Conservation (phyloP, 129 eudicot species). For the Calendula officinalis region DNA sequence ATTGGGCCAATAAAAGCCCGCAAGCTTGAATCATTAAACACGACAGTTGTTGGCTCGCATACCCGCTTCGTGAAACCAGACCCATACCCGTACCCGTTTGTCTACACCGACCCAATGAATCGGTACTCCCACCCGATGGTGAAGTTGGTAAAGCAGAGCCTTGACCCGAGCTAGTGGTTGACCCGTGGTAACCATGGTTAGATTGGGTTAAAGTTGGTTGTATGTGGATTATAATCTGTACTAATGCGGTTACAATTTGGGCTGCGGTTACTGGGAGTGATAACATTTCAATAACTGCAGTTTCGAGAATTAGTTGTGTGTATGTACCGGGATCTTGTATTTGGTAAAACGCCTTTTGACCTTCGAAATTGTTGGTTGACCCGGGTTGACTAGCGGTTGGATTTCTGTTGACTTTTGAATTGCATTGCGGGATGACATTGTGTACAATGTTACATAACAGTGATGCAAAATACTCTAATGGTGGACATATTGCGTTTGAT, state of each 20-base stretch:
- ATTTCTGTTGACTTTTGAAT: slow-evolving; percentile 53
- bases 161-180: slow-evolving; percentile 56
- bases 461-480: slow-evolving; percentile 82
- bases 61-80: slow-evolving; percentile 83
- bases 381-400: slow-evolving; percentile 59
- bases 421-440: slow-evolving; percentile 81
- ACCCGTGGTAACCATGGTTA: slow-evolving; percentile 63
- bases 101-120: slow-evolving; percentile 74
- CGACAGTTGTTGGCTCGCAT: slow-evolving; percentile 89
- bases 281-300: slow-evolving; percentile 85
- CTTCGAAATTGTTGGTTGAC: slow-evolving; percentile 56
- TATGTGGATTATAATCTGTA: slow-evolving; percentile 86
- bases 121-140: slow-evolving; percentile 97
- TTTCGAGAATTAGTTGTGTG: slow-evolving; percentile 90
- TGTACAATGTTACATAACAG: slow-evolving; percentile 69
- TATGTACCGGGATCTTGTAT: slow-evolving; percentile 95
- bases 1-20: slow-evolving; percentile 92
- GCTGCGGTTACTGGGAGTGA: slow-evolving; percentile 85
- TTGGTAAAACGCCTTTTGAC: slow-evolving; percentile 90
- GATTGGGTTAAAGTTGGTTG: slow-evolving; percentile 94
- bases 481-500: slow-evolving; percentile 71
- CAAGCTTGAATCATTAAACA: slow-evolving; percentile 98
- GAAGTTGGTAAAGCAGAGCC: slow-evolving; percentile 84
- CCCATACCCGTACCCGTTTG: slow-evolving; percentile 60
- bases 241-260: slow-evolving; percentile 78